Conservation (phyloP, 2,329 filamentous ascomycete genomes). For the Lasiodiplodia citricola region DNA sequence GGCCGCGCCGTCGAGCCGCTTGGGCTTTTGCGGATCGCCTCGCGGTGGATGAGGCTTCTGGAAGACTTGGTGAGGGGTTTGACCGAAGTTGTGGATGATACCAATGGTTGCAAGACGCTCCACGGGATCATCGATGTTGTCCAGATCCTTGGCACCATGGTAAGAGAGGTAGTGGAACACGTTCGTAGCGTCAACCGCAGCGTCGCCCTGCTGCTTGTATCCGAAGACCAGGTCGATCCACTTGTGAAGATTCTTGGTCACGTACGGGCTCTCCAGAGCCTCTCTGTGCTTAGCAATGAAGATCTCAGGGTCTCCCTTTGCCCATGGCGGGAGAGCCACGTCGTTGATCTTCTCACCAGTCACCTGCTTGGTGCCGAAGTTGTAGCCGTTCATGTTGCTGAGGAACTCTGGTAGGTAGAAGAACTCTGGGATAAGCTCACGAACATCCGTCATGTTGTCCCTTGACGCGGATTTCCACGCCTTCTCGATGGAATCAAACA, state of each 20-base stretch:
- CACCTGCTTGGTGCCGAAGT: slow-evolving; percentile 88
- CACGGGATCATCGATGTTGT: slow-evolving; percentile 85
- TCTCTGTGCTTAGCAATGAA: slow-evolving; percentile 97
- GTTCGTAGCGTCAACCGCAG: slow-evolving; percentile 88
- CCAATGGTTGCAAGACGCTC: slow-evolving; percentile 89
- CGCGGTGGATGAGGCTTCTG: slow-evolving; percentile 77
- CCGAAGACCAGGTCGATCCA: slow-evolving; percentile 98
- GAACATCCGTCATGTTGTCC: slow-evolving; percentile 90
- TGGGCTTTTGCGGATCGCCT: slow-evolving; percentile 70
- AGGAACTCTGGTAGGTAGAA: slow-evolving; percentile 96
- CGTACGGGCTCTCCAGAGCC: slow-evolving; percentile 89
- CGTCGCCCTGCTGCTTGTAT: slow-evolving; percentile 89
- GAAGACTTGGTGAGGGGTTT: slow-evolving; percentile 96
- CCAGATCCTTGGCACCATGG: slow-evolving; percentile 88
- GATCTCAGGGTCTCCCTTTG: slow-evolving; percentile 92
- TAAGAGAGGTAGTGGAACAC: slow-evolving; percentile 97
- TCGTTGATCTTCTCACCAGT: slow-evolving; percentile 80
- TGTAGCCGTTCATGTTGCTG: slow-evolving; percentile 90
- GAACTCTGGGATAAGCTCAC: slow-evolving; percentile 95
- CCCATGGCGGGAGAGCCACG: slow-evolving; percentile 92
- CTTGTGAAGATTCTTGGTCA: slow-evolving; percentile 84
- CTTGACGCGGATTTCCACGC: slow-evolving; percentile 90
- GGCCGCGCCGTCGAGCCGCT: slow-evolving; percentile 77
- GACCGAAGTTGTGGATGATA: slow-evolving; percentile 98
- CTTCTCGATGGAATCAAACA: slow-evolving; percentile 91